Evolutionary conservation across 23 red algal species (phyloP), one percentile per base, ranked within the genome.

Genomic region (Gracilaria vermiculophylla): DNA sequence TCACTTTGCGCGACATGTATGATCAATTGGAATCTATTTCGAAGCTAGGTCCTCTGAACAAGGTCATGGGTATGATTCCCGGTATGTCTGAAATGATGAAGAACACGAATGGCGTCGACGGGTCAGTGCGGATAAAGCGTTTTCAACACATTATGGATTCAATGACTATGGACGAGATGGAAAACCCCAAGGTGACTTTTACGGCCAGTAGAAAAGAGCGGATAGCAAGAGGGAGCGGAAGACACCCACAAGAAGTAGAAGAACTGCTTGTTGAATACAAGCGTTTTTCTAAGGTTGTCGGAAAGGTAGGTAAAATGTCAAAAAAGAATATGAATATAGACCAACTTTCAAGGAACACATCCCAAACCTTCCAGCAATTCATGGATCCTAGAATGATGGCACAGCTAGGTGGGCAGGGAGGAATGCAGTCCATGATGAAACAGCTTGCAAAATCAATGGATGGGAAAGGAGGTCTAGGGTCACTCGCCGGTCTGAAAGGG

Each of bases 11-110:
- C 23, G 96, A 98, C 70, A 95, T 98, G 96, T 87, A 94, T 49
- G 88, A 94, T 39, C 92, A 95, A 88, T 93, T 94, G 27, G 77
- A 86, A 43, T 86, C 78, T 61, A 77, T 98, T 49, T 39, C 87
- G 32, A 86, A 89, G 77, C 74, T 98, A 47, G 96, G 96, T n/a
- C 96, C 96, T 34, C 89, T 98, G 23, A 90, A 92, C 78, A 90
- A 98, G 79, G 96, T 98, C 19, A 89, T 95, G 84, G 89, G 86
- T 12, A 98, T 98, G 96, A 91, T 98, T 69, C 96, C 96, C 16
- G 92, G 93, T 23, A 95, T 98, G 96, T 72, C 83, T 31, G 89
- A 95, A 33, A 93, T 98, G 80, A 84, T 98, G 66, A 77, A 91
- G 60, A 87, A 93, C 33, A 86, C 92, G 5, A 94, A 94, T n/a